Evolutionary conservation across 2,329 filamentous ascomycete species (phyloP).

Genomic region (Fusarium torulosum): DNA sequence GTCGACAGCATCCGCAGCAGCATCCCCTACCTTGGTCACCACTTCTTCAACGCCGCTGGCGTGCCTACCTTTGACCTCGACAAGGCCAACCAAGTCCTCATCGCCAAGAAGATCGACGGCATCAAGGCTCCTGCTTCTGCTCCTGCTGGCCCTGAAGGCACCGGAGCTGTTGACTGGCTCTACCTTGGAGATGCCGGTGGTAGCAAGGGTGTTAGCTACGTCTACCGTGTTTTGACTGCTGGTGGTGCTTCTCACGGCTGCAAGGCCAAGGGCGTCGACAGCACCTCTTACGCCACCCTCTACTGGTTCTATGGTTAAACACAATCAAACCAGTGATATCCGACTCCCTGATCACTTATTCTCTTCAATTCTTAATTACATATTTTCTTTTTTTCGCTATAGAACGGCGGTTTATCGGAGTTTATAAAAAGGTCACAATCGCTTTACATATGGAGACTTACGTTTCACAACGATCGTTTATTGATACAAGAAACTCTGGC

Average conservation of each 20-base stretch:
- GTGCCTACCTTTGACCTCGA: slow-evolving; percentile 72
- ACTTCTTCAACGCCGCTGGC: slow-evolving; percentile 71
- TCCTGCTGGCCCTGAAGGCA: slow-evolving; percentile 60
- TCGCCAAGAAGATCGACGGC: slow-evolving; percentile 62
- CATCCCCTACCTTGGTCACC: slow-evolving; percentile 68
- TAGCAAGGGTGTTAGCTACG: slow-evolving; percentile 55
- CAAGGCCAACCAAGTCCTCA: slow-evolving; percentile 53
- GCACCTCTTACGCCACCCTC: slow-evolving; percentile 67
- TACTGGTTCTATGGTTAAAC: slow-evolving; percentile 68
- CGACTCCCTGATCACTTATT: neutral
- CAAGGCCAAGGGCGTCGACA: slow-evolving; percentile 58
- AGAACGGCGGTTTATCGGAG: slow-evolving; percentile 41
- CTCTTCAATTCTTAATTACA: slow-evolving; percentile 31
- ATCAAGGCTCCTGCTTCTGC: slow-evolving; percentile 65
- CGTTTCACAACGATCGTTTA: slow-evolving; percentile 40
- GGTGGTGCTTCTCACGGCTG: slow-evolving; percentile 64
- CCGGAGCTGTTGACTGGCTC: slow-evolving; percentile 69
- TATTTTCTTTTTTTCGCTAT: slow-evolving; percentile 19
- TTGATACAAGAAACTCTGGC: slow-evolving; percentile 25
- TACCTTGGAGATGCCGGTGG: slow-evolving; percentile 58
- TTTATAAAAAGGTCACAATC: slow-evolving; percentile 43
- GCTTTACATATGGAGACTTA: slow-evolving; percentile 34
- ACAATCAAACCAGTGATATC: neutral
- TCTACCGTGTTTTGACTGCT: slow-evolving; percentile 69
- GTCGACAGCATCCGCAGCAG: slow-evolving; percentile 52